Conservation (phyloP, 495 filamentous ascomycete species). For the Penicillium alfredii region DNA sequence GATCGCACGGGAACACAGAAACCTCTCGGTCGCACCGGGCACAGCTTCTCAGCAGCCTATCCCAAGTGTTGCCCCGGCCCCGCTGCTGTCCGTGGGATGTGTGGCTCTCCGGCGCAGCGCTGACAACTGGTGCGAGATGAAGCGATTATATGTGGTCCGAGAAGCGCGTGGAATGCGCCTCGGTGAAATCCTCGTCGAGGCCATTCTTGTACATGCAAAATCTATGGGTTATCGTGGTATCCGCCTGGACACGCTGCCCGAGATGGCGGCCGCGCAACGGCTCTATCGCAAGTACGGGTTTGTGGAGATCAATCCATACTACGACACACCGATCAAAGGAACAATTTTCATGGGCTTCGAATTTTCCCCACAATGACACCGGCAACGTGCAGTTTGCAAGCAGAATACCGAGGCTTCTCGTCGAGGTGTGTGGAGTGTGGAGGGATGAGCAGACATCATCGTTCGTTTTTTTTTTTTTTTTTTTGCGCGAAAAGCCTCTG, state of each 20-base stretch:
- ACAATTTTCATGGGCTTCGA: conserved; percentile 38
- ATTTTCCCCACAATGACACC: conserved; percentile 10
- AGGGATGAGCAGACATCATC: too few species aligned
- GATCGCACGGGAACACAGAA: conserved; percentile 35
- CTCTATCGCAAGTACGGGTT: conserved; percentile 51
- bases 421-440: too few species aligned
- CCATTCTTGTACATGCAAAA: conserved; percentile 39
- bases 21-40: neutral
- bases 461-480: too few species aligned
- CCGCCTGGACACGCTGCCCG: conserved; percentile 51
- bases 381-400: too few species aligned
- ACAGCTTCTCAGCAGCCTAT: too few species aligned
- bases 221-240: conserved; percentile 48
- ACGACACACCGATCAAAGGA: conserved; percentile 49
- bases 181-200: conserved; percentile 40
- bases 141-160: conserved; percentile 49
- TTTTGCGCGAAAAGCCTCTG: too few species aligned
- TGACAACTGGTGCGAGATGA: conserved; percentile 51
- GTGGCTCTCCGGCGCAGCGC: conserved; percentile 29
- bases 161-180: conserved; percentile 42
- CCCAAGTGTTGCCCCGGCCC: too few species aligned
- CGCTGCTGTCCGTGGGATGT: too few species aligned
- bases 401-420: too few species aligned
- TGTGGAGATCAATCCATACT: conserved; percentile 47
- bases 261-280: conserved; percentile 45